Evolutionary conservation across 345 rosid species (phyloP).

Genomic region (Salix suchowensis): DNA sequence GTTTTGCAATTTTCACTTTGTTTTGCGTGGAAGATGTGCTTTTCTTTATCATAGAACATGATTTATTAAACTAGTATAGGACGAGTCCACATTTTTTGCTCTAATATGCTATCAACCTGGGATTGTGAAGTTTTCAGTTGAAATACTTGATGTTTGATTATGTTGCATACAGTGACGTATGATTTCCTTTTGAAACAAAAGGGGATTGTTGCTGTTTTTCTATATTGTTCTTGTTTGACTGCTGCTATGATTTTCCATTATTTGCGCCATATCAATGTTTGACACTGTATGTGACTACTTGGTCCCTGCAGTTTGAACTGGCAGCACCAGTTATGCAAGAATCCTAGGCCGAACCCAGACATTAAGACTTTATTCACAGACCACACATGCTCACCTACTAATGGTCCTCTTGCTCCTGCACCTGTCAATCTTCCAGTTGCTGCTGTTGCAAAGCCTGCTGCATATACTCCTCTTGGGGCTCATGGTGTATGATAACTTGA

Average conservation of each 20-base stretch:
- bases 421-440: conserved; percentile 57
- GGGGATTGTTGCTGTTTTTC: not conserved
- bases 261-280: not conserved
- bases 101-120: not conserved
- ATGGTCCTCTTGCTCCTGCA: conserved; percentile 63
- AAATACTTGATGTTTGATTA: not conserved
- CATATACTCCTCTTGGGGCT: conserved; percentile 49
- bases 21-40: not conserved
- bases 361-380: conserved; percentile 76
- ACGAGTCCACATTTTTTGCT: not conserved
- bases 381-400: conserved; percentile 61
- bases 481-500: conserved; percentile 47
- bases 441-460: conserved; percentile 51
- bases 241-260: not conserved
- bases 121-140: not conserved
- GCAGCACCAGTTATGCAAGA: conserved; percentile 91
- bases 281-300: not conserved
- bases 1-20: not conserved
- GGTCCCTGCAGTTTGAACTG: conserved; percentile 63
- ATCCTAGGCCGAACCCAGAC: conserved; percentile 80
- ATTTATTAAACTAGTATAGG: not conserved
- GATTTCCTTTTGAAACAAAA: not conserved
- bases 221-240: not conserved
- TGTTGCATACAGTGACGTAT: not conserved
- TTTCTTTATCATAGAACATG: not conserved